A percentile compares a stretch with the other conserved stretches of the same genome.
Evolutionary conservation across 2,329 filamentous ascomycete species (phyloP).

Genomic region (Neopestalotiopsis clavispora): DNA sequence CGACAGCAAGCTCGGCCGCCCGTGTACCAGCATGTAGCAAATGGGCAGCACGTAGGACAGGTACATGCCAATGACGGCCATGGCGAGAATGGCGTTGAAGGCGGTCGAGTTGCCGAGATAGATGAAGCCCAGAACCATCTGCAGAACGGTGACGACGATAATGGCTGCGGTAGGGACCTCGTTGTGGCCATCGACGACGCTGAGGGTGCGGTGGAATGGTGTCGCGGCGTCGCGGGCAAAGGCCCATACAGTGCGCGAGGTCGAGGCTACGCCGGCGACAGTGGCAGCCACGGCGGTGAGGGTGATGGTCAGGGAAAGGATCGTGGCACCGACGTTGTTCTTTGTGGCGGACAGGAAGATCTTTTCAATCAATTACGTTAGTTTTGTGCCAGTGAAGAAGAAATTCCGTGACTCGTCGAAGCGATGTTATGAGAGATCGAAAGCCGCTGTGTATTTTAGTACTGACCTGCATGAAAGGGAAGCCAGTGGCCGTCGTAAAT

Average conservation of each 20-base stretch:
- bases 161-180: constrained; percentile 45
- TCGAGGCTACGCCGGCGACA: constrained; percentile 37
- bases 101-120: constrained; percentile 49
- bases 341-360: constrained; percentile 39
- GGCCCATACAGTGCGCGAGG: constrained; percentile 37
- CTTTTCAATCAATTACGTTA: too few species aligned
- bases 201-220: constrained; percentile 42
- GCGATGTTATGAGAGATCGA: too few species aligned
- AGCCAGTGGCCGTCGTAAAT: constrained; percentile 44
- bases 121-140: constrained; percentile 45
- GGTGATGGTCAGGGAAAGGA: constrained; percentile 35
- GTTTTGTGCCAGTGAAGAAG: too few species aligned
- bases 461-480: constrained; percentile 44
- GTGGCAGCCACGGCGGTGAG: constrained; percentile 35
- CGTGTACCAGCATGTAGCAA: constrained; percentile 45
- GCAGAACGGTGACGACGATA: constrained; percentile 36
- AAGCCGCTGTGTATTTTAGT: too few species aligned
- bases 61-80: constrained; percentile 48
- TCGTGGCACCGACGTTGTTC: constrained; percentile 29
- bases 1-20: constrained; percentile 30
- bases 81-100: constrained; percentile 47
- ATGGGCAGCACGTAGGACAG: constrained; percentile 52
- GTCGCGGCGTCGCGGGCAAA: constrained; percentile 49
- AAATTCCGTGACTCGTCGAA: too few species aligned
- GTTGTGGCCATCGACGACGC: constrained; percentile 38